Percentiles rank a stretch among this genome's conserved stretches.
Conservation (phyloP, 805 yeast genomes). For the Maudiozyma serrabonitensis region DNA sequence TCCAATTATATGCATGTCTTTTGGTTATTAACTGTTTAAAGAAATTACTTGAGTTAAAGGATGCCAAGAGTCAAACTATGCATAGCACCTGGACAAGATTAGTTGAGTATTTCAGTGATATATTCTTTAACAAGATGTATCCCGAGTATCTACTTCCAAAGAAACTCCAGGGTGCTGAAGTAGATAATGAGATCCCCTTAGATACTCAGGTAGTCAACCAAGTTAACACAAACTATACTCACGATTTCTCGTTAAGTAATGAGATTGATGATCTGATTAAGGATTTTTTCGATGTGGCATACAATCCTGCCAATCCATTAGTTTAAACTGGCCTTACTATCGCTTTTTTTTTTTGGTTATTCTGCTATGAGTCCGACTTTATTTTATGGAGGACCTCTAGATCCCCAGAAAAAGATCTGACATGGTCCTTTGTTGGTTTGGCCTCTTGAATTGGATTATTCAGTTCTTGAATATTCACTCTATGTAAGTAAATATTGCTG, state of each 20-base stretch:
- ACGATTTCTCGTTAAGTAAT: conserved; percentile 29
- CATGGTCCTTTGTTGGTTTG: no score
- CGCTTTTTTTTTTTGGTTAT: no score
- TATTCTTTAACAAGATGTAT: conserved; percentile 19
- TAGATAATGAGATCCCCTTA: conserved; percentile 6
- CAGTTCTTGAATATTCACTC: no score
- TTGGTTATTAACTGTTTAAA: conserved; percentile 24
- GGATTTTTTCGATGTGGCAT: conserved; percentile 25
- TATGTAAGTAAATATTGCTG: no score
- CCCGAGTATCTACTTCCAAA: conserved; percentile 19
- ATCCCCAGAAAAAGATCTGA: no score
- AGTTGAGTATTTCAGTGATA: conserved; percentile 17
- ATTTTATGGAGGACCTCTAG: no score
- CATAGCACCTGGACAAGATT: conserved; percentile 9
- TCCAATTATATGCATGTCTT: conserved; percentile 28
- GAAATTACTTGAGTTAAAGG: conserved; percentile 11
- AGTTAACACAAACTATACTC: conserved; percentile 21
- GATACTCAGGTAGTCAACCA: conserved; percentile 21
- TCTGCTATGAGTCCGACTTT: no score
- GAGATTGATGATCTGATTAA: conserved; percentile 30
- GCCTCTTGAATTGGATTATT: no score
- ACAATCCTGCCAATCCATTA: conserved; percentile 8
- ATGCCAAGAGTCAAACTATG: background rate
- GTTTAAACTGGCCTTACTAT: background rate
- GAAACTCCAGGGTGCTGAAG: conserved; percentile 13